phyloP scores from a whole-genome alignment of 192 early-diverging fungal genomes.

The Fimicolochytrium jonesii region DNA sequence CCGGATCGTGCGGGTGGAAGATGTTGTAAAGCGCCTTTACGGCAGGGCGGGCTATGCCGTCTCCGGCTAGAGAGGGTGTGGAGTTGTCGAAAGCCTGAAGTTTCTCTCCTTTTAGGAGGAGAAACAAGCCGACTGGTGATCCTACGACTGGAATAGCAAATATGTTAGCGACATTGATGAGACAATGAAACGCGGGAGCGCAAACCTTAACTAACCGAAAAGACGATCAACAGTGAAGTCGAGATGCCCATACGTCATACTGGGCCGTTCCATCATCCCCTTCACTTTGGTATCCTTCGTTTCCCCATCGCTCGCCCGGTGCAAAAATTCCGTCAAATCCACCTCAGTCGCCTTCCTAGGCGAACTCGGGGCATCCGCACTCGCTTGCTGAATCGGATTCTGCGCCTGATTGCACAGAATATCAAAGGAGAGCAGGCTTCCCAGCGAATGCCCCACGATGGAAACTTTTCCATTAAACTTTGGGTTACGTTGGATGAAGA shows the following conservation, averaged over 20 bases:
- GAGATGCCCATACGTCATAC: slow-evolving; percentile 39
- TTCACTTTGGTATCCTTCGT: slow-evolving; percentile 9
- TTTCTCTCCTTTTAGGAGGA: slow-evolving; percentile 70
- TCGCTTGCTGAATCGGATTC: slow-evolving; percentile 4
- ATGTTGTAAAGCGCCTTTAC: slow-evolving; percentile 76
- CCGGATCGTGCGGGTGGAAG: slow-evolving; percentile 70
- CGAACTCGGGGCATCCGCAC: neutral
- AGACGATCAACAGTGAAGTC: slow-evolving; percentile 71
- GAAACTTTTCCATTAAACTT: slow-evolving; percentile 75
- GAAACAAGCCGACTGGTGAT: slow-evolving; percentile 77
- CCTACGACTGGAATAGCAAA: slow-evolving; percentile 51
- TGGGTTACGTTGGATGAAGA: slow-evolving; percentile 70
- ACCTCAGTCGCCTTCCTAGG: slow-evolving; percentile 28
- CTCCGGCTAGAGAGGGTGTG: slow-evolving; percentile 1
- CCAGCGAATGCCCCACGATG: slow-evolving; percentile 76
- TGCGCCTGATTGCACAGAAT: slow-evolving; percentile 67
- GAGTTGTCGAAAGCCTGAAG: slow-evolving; percentile 29
- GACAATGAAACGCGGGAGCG: slow-evolving; percentile 3
- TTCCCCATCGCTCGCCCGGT: slow-evolving; percentile 11
- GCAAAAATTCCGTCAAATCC: slow-evolving; percentile 44
- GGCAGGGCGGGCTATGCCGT: slow-evolving; percentile 49
- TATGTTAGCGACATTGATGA: slow-evolving; percentile 2
- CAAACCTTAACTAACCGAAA: slow-evolving; percentile 45
- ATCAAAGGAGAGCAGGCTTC: slow-evolving; percentile 74
- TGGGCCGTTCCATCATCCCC: slow-evolving; percentile 36